Evolutionary conservation across 495 filamentous ascomycete genomes (phyloP), one percentile per base, ranked within the genome.

Genomic region (Aspergillus sparsus): DNA sequence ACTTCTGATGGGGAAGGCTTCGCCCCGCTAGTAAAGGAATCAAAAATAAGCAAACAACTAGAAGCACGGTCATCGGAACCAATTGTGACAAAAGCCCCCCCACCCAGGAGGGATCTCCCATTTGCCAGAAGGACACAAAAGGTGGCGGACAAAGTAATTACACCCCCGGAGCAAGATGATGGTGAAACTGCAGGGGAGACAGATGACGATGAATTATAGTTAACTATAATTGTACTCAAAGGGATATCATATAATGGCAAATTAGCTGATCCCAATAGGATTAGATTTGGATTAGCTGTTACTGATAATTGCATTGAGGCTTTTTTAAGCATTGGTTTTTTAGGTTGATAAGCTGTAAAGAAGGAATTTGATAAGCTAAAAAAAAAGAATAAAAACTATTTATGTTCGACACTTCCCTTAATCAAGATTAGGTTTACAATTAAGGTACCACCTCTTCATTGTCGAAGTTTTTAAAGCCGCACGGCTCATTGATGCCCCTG

Each of bases 131-230:
- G 18, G 37, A 13, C 18, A 34, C 44, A 47, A 39, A 36, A 49
- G 21, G 37, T 55, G 1, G 31, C 62, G 58, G 49, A 39, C 55
- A 21, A 15, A 21, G 16, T 15, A 45, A n/a, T 15, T 52, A 52
- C 36, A 33, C 42, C 50, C 34, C 46, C 10, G n/a, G n/a, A 59
- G 55, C 12, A 54, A 18, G 56, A 61, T 2, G 61, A 61, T 2
- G 74, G 73, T 21, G 74, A 71, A 37, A 77, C 68, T 12, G 74
- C 68, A 45, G 80, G 79, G 33, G 81, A 80, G 57, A 77, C 73
- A 3, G 82, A 84, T 65, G 82, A 84, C 62, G 81, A 84, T 62
- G 80, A 83, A 58, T 64, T 83, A 60, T 82, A 62, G 72, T 44
- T 37, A 57, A n/a, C 15, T 41, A 53, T 53, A 35, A 27, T 1